Evolutionary conservation across 371 early-diverging fungal species (phyloP).

Genomic region (Syncephalastrum sp.): DNA sequence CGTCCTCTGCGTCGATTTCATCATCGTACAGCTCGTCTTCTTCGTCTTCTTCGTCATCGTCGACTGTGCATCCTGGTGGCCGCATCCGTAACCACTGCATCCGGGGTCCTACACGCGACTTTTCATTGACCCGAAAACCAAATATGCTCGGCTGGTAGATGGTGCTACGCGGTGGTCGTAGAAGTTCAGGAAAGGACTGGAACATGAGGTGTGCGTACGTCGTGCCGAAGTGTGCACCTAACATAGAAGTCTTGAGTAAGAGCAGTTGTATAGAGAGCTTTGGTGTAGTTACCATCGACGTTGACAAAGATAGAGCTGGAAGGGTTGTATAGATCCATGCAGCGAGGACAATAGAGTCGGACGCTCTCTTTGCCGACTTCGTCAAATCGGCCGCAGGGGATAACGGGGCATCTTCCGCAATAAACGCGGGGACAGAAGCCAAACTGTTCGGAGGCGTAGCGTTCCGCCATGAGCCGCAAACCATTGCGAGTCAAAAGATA

Average conservation of each 20-base stretch:
- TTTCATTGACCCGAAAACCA: slow-evolving; percentile 75
- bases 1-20: slow-evolving; percentile 13
- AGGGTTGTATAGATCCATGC: slow-evolving; percentile 87
- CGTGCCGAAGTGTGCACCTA: slow-evolving; percentile 93
- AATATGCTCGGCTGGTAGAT: slow-evolving; percentile 79
- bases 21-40: slow-evolving; percentile 34
- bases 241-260: too few relatives aligned
- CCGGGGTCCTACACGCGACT: slow-evolving; percentile 59
- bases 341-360: slow-evolving; percentile 79
- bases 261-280: neutral
- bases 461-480: slow-evolving; percentile 77
- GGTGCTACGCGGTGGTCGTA: slow-evolving; percentile 48
- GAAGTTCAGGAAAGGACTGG: slow-evolving; percentile 76
- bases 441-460: slow-evolving; percentile 74
- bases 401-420: slow-evolving; percentile 72
- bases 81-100: slow-evolving; percentile 78
- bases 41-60: slow-evolving; percentile 29
- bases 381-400: slow-evolving; percentile 86
- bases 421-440: slow-evolving; percentile 84
- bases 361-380: slow-evolving; percentile 61
- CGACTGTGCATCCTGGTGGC: slow-evolving; percentile 39
- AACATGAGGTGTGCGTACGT: slow-evolving; percentile 94
- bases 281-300: slow-evolving; percentile 71
- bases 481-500: slow-evolving; percentile 80
- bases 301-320: slow-evolving; percentile 68